Conservation (phyloP, 2,329 filamentous ascomycete genomes). For the Ustulina deusta region DNA sequence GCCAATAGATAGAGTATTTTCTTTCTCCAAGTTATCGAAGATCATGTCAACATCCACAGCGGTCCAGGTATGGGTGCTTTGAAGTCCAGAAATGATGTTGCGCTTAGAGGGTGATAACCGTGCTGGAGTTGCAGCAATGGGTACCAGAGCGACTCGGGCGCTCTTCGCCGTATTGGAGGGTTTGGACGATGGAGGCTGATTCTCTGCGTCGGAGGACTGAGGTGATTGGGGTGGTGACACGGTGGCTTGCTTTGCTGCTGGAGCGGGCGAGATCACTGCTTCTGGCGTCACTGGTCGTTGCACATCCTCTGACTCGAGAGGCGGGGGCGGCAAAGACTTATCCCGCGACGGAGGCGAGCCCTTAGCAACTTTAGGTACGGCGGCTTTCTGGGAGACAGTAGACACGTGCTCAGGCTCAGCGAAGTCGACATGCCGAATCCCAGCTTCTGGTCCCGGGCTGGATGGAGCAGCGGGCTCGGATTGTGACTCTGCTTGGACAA, state of each 20-base stretch:
- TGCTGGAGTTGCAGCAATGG: constrained; percentile 62
- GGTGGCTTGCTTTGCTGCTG: constrained; percentile 65
- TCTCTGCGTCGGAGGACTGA: constrained; percentile 84
- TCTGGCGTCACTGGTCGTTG: constrained; percentile 59
- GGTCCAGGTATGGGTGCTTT: constrained; percentile 74
- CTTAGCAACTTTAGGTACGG: constrained; percentile 35
- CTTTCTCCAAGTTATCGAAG: constrained; percentile 66
- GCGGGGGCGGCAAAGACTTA: constrained; percentile 49
- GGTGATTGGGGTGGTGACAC: constrained; percentile 75
- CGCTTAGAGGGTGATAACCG: constrained; percentile 72
- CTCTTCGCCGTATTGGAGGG: constrained; percentile 61
- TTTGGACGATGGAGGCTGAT: constrained; percentile 77
- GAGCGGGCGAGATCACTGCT: constrained; percentile 57
- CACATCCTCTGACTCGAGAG: constrained; percentile 41
- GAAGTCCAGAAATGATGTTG: constrained; percentile 66
- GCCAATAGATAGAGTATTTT: constrained; percentile 60
- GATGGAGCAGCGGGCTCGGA: constrained; percentile 26
- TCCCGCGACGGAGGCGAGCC: constrained; percentile 37
- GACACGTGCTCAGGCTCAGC: constrained; percentile 39
- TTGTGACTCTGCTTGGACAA: constrained; percentile 49
- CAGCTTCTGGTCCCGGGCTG: constrained; percentile 32
- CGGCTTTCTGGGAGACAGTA: constrained; percentile 41
- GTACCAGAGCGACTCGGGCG: constrained; percentile 61
- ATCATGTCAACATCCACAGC: constrained; percentile 81
- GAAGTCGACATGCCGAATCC: constrained; percentile 37